A percentile compares a stretch with the other conserved stretches of the same genome.
These are phyloP conservation scores for Alternaria ventricosa DNA, from an alignment of 2,329 filamentous ascomycete species.

Conservation along the genomic window DNA sequence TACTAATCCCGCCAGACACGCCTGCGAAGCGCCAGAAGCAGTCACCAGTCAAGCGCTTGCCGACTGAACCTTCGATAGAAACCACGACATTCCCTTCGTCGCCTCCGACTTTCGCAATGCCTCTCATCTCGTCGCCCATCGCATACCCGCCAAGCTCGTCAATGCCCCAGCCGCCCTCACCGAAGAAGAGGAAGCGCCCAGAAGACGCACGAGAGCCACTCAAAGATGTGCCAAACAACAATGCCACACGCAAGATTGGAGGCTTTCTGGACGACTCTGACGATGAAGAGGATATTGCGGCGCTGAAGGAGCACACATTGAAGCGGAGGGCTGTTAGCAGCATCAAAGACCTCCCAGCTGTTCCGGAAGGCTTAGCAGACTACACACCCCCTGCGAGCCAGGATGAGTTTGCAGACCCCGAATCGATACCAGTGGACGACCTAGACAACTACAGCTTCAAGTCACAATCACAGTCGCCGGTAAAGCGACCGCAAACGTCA, in stretches of 20 bases:
- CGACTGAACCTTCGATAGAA: slow-evolving; percentile 20
- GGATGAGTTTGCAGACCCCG: slow-evolving; percentile 35
- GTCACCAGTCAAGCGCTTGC: slow-evolving; percentile 12
- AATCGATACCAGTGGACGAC: slow-evolving; percentile 36
- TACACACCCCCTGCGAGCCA: slow-evolving; percentile 47
- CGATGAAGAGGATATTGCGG: slow-evolving; percentile 51
- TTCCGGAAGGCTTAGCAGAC: slow-evolving; percentile 31
- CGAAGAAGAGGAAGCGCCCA: slow-evolving; percentile 48
- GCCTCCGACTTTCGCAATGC: slow-evolving; percentile 64
- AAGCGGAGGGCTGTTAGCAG: slow-evolving; percentile 44
- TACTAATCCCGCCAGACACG: slow-evolving; percentile 42
- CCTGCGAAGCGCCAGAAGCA: slow-evolving; percentile 33
- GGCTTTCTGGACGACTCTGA: slow-evolving; percentile 51
- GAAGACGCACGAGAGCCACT: slow-evolving; percentile 39
- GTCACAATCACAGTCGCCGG: slow-evolving; percentile 30
- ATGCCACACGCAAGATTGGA: slow-evolving; percentile 43
- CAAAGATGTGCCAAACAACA: slow-evolving; percentile 42
- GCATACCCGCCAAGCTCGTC: slow-evolving; percentile 62
- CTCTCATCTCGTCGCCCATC: slow-evolving; percentile 66
- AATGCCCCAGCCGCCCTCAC: slow-evolving; percentile 40
- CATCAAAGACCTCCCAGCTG: slow-evolving; percentile 33
- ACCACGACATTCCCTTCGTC: slow-evolving; percentile 44
- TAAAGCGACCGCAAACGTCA: slow-evolving; percentile 20
- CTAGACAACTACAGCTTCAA: slow-evolving; percentile 40
- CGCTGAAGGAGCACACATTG: slow-evolving; percentile 46